Evolutionary conservation across 2,329 filamentous ascomycete species (phyloP).

Genomic region (Aureobasidium vineae): DNA sequence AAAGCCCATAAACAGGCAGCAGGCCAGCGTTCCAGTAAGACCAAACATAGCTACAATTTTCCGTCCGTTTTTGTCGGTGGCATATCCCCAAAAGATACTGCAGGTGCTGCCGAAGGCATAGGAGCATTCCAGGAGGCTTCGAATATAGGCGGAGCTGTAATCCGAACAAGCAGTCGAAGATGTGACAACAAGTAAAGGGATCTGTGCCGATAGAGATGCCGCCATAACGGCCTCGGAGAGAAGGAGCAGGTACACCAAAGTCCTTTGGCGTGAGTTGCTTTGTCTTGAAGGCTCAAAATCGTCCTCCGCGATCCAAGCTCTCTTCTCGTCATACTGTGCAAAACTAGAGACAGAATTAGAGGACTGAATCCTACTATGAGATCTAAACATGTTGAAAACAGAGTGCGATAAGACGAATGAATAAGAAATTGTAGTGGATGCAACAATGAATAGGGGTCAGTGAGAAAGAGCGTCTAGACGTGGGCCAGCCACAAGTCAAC

Average conservation of each 20-base stretch:
- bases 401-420: neutral
- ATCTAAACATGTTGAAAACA: neutral
- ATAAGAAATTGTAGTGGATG: neutral
- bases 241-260: conserved; percentile 48
- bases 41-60: conserved; percentile 47
- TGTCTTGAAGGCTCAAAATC: neutral
- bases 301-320: neutral
- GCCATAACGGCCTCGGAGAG: conserved; percentile 53
- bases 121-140: conserved; percentile 50
- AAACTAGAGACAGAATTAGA: neutral
- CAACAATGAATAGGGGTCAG: neutral
- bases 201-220: conserved; percentile 49
- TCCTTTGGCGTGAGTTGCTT: conserved; percentile 37
- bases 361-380: conserved; percentile 10
- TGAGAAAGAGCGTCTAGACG: conserved; percentile 3
- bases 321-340: conserved; percentile 1
- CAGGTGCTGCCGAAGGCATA: conserved; percentile 49
- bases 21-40: conserved; percentile 46
- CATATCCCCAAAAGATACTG: conserved; percentile 48
- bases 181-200: conserved; percentile 45
- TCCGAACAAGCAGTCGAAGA: conserved; percentile 47
- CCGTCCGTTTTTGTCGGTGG: conserved; percentile 46
- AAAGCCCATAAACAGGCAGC: conserved; percentile 50
- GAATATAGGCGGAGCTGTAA: conserved; percentile 48
- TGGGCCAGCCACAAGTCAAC: conserved; percentile 20